These are phyloP conservation scores for Fusarium humuli DNA, from an alignment of 2,329 filamentous ascomycete species.

Conservation along the genomic window DNA sequence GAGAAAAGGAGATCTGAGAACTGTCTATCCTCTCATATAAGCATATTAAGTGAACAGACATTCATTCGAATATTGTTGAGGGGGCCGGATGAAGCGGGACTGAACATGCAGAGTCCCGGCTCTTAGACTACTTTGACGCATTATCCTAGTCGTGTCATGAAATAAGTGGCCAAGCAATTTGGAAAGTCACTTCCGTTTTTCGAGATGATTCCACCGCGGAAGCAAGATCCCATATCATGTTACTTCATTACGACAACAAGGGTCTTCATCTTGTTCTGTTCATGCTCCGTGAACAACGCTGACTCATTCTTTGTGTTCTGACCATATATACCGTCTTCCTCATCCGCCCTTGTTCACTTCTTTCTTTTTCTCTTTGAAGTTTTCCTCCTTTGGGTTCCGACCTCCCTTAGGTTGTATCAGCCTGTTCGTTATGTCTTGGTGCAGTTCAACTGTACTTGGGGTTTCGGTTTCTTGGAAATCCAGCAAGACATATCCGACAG, in stretches of 20 bases:
- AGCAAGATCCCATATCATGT: not conserved
- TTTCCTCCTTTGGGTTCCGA: not conserved
- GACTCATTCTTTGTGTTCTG: not conserved
- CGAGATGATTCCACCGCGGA: accelerated
- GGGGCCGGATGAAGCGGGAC: too few species aligned
- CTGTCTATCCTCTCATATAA: not conserved
- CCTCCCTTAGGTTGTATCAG: not conserved
- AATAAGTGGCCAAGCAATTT: not conserved
- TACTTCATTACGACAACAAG: too few species aligned
- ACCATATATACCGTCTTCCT: not conserved
- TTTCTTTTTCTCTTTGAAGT: not conserved
- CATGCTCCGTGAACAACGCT: not conserved
- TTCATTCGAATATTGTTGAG: too few species aligned
- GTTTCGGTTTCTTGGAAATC: too few species aligned
- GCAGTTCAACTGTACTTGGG: not conserved
- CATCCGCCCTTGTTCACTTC: not conserved
- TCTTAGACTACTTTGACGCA: accelerated
- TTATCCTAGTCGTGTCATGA: accelerated
- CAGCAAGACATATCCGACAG: not conserved
- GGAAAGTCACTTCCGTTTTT: too few species aligned
- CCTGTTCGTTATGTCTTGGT: not conserved
- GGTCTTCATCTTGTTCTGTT: not conserved
- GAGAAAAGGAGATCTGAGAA: not conserved
- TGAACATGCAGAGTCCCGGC: not conserved
- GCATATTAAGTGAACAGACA: too few species aligned